These are phyloP conservation scores for Suhomyces maxii DNA, from an alignment of 1,139 yeast genomes.

Conservation along the genomic window DNA sequence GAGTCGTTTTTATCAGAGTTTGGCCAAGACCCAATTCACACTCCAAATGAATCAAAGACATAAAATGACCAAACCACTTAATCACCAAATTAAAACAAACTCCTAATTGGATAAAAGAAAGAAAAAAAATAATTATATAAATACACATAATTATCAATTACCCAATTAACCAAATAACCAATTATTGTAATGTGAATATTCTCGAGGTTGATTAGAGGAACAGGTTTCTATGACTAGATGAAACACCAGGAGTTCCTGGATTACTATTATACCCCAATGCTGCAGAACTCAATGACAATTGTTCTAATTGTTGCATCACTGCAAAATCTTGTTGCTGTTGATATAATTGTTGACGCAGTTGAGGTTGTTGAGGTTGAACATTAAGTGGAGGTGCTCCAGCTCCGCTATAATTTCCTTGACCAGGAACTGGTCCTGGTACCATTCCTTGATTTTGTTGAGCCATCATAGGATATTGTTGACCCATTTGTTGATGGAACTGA, in stretches of 20 bases:
- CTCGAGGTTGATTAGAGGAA: slow-evolving; percentile 15
- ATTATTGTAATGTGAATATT: background rate
- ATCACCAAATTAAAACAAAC: too few species aligned
- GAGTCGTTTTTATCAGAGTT: too few species aligned
- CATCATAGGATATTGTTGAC: slow-evolving; percentile 7
- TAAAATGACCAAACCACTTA: too few species aligned
- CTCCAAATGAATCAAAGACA: too few species aligned
- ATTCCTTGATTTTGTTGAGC: slow-evolving; percentile 1
- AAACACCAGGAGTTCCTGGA: slow-evolving; percentile 41
- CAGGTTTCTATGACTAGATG: slow-evolving; percentile 21
- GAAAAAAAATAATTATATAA: too few species aligned
- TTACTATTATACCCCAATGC: slow-evolving; percentile 51
- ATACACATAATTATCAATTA: too few species aligned
- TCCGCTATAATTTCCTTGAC: slow-evolving; percentile 1
- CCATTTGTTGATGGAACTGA: slow-evolving; percentile 8
- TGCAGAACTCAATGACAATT: slow-evolving; percentile 48
- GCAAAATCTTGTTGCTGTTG: slow-evolving; percentile 26
- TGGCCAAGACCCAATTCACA: too few species aligned
- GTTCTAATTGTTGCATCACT: slow-evolving; percentile 52
- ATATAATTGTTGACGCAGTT: slow-evolving; percentile 15
- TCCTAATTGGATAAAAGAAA: too few species aligned
- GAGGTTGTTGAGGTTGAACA: slow-evolving; percentile 15
- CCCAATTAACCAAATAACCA: too few species aligned
- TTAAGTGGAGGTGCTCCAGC: background rate
- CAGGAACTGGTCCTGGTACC: slow-evolving; percentile 5